Conservation (phyloP, 352 stramenopile species). For the Phytopythium cucurbitacearum region DNA sequence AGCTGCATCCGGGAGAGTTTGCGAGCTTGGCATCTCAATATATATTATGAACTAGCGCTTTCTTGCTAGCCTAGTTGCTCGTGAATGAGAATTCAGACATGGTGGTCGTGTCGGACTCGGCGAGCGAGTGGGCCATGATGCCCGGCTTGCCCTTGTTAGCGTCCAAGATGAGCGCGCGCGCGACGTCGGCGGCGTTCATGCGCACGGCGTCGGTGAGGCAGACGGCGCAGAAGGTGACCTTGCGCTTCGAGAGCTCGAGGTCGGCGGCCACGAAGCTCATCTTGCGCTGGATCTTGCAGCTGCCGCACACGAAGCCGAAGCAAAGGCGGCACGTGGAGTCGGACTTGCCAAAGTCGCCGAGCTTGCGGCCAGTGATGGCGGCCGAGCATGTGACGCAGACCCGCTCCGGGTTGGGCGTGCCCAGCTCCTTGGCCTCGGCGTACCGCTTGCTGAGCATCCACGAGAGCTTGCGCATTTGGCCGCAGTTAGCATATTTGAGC, state of each 20-base stretch:
- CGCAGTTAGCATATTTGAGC: constrained; percentile 23
- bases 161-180: constrained; percentile 11
- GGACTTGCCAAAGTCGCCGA: constrained; percentile 24
- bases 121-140: neutral
- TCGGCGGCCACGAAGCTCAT: constrained; percentile 32
- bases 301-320: constrained; percentile 30
- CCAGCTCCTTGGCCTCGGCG: constrained; percentile 19
- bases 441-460: constrained; percentile 28
- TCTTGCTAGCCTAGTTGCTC: too few species aligned
- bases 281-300: constrained; percentile 30
- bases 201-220: constrained; percentile 31
- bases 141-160: constrained; percentile 1
- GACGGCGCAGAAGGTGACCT: constrained; percentile 36
- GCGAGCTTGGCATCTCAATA: too few species aligned
- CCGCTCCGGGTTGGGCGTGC: constrained; percentile 14
- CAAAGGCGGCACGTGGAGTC: constrained; percentile 34
- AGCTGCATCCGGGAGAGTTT: too few species aligned
- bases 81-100: too few species aligned
- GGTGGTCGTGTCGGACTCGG: neutral
- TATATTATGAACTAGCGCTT: too few species aligned
- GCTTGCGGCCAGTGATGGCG: constrained; percentile 9
- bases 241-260: constrained; percentile 31
- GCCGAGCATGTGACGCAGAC: constrained; percentile 25
- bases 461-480: constrained; percentile 31
- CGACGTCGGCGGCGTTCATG: constrained; percentile 22